phyloP scores from a whole-genome alignment of 345 rosid species.

The Citrus sinensis region DNA sequence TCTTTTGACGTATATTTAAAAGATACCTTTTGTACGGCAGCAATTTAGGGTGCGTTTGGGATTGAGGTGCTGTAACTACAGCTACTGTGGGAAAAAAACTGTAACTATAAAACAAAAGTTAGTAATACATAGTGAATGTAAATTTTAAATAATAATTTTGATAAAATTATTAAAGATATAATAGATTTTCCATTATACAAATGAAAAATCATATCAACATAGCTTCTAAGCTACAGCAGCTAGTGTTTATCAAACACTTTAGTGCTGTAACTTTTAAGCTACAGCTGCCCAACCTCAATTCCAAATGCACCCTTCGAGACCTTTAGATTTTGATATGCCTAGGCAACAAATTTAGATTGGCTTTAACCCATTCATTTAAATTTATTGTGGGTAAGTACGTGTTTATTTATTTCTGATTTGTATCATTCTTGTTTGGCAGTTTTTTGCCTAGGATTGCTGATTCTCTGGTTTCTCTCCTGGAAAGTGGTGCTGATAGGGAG shows the following conservation, averaged over 20 bases:
- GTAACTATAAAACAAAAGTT: too few species aligned
- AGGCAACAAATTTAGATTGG: neutral
- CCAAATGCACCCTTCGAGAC: neutral
- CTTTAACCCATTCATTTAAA: neutral
- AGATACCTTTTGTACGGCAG: neutral
- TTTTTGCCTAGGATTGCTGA: conserved; percentile 63
- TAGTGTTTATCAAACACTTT: too few species aligned
- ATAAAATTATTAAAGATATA: too few species aligned
- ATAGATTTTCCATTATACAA: too few species aligned
- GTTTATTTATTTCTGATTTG: conserved; percentile 1
- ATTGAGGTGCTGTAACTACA: too few species aligned
- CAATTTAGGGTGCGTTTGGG: neutral
- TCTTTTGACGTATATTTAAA: neutral
- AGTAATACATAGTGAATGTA: too few species aligned
- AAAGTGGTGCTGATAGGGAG: conserved; percentile 80
- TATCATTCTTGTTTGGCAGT: conserved; percentile 36
- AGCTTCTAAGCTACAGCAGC: too few species aligned
- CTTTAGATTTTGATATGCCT: neutral
- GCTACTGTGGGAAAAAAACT: too few species aligned
- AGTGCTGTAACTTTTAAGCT: too few species aligned
- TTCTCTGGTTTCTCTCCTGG: conserved; percentile 55
- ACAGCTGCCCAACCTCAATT: too few species aligned
- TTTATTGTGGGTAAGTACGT: neutral
- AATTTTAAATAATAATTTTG: too few species aligned
- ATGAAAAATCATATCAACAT: too few species aligned